These are phyloP conservation scores for Acanthamoeba lenticulata DNA, from an alignment of 208 protist genomes.

Conservation along the genomic window DNA sequence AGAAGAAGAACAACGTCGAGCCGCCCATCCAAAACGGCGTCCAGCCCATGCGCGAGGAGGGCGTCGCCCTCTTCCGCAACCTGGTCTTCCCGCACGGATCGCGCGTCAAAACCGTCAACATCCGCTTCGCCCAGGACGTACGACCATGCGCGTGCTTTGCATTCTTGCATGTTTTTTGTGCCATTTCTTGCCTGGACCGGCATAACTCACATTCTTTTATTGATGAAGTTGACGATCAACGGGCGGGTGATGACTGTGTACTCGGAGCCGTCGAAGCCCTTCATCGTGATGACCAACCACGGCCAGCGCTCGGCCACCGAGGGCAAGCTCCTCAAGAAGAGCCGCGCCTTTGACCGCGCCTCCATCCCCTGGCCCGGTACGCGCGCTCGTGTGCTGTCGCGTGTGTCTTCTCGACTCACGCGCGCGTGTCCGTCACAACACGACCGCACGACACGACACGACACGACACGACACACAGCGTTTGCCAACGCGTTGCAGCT, in stretches of 20 bases:
- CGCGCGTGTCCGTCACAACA: too few relatives aligned
- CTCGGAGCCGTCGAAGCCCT: constrained; percentile 47
- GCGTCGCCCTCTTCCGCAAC: background rate
- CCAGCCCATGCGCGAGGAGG: background rate
- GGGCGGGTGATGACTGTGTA: background rate
- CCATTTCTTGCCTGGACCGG: too few relatives aligned
- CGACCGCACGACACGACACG: too few relatives aligned
- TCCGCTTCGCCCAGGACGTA: constrained; percentile 45
- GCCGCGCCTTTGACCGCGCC: background rate
- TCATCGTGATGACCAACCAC: constrained; percentile 64
- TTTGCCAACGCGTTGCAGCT: constrained; percentile 65
- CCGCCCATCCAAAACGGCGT: constrained; percentile 33
- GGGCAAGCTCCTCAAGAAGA: constrained; percentile 58
- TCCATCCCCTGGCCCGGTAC: constrained; percentile 55
- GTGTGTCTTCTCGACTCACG: too few relatives aligned
- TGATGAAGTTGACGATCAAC: constrained; percentile 8
- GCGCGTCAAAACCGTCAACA: constrained; percentile 59
- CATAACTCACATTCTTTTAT: too few relatives aligned
- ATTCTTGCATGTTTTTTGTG: too few relatives aligned
- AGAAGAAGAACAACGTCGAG: constrained; percentile 41
- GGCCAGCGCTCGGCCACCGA: constrained; percentile 56
- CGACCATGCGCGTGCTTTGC: too few relatives aligned
- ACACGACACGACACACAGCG: too few relatives aligned
- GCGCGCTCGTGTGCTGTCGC: too few relatives aligned
- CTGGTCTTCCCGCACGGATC: constrained; percentile 50